A percentile compares a stretch with the other conserved stretches of the same genome.
Evolutionary conservation across 805 yeast genomes (phyloP).

Genomic region (Phaffomyces opuntiae): DNA sequence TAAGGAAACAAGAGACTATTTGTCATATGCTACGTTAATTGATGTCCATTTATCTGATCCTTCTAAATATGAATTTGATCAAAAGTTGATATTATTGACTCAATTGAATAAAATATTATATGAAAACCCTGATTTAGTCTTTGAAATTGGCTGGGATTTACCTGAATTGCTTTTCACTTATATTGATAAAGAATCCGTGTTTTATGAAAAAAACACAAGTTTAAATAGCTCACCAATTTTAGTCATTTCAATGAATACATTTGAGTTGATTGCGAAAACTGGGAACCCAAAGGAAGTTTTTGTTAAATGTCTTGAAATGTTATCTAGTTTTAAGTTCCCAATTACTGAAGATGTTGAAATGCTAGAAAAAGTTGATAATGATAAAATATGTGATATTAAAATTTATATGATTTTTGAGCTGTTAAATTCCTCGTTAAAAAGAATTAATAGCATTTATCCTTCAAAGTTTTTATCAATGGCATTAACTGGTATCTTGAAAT

Average conservation of each 20-base stretch:
- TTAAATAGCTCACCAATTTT: slow-evolving; percentile 12
- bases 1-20: slow-evolving; percentile 47
- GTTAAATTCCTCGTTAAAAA: slow-evolving; percentile 46
- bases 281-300: slow-evolving; percentile 83
- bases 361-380: slow-evolving; percentile 1
- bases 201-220: slow-evolving; percentile 24
- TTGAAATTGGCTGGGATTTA: slow-evolving; percentile 88
- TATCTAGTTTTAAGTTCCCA: slow-evolving; percentile 31
- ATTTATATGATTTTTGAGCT: slow-evolving; percentile 65
- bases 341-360: slow-evolving; percentile 1
- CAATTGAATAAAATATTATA: slow-evolving; percentile 38
- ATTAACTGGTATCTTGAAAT: slow-evolving; percentile 49
- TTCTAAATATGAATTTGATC: slow-evolving; percentile 36
- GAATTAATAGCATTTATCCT: slow-evolving; percentile 67
- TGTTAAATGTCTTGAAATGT: slow-evolving; percentile 60
- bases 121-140: slow-evolving; percentile 41
- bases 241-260: slow-evolving; percentile 34
- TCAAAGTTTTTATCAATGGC: slow-evolving; percentile 73
- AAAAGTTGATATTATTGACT: slow-evolving; percentile 42
- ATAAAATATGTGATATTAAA: slow-evolving; percentile 32
- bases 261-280: slow-evolving; percentile 53
- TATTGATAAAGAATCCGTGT: slow-evolving; percentile 34
- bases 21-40: slow-evolving; percentile 66
- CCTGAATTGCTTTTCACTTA: slow-evolving; percentile 59
- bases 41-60: slow-evolving; percentile 55